A percentile compares a stretch with the other conserved stretches of the same genome.
Evolutionary conservation across 805 yeast genomes (phyloP).

Genomic region (Tetrapisispora namnaoensis): DNA sequence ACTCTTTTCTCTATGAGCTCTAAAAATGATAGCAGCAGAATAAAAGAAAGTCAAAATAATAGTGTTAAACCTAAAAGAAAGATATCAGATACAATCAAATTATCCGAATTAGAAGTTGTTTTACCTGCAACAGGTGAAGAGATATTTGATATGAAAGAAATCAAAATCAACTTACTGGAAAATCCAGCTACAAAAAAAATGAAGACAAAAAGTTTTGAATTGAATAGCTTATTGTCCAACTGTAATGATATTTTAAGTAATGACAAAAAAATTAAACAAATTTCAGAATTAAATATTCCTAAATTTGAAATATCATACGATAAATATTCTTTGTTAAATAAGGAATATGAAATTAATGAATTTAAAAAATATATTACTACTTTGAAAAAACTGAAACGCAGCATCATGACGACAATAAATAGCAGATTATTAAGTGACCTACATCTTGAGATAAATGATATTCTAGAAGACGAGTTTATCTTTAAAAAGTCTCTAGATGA

Average conservation of each 20-base stretch:
- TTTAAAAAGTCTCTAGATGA: neutral
- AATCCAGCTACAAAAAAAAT: neutral
- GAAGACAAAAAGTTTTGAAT: neutral
- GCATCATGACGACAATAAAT: neutral
- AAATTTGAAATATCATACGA: neutral
- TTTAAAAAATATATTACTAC: neutral
- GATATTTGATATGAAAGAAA: neutral
- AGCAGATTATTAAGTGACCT: neutral
- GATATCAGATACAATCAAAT: neutral
- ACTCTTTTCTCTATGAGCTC: neutral
- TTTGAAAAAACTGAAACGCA: neutral
- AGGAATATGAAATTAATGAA: neutral
- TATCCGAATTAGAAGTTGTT: neutral
- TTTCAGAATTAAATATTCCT: neutral
- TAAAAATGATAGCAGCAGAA: neutral
- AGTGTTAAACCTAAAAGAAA: neutral
- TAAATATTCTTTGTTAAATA: neutral
- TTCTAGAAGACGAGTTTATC: neutral
- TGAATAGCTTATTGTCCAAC: neutral
- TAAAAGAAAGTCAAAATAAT: neutral
- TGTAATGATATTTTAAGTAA: too few species aligned
- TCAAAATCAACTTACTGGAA: neutral
- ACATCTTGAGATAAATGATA: neutral
- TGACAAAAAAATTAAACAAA: too few species aligned
- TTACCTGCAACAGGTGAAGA: neutral